Base-by-base conservation (phyloP, 352 stramenopile species). In the Aphanomyces astaci region DNA sequence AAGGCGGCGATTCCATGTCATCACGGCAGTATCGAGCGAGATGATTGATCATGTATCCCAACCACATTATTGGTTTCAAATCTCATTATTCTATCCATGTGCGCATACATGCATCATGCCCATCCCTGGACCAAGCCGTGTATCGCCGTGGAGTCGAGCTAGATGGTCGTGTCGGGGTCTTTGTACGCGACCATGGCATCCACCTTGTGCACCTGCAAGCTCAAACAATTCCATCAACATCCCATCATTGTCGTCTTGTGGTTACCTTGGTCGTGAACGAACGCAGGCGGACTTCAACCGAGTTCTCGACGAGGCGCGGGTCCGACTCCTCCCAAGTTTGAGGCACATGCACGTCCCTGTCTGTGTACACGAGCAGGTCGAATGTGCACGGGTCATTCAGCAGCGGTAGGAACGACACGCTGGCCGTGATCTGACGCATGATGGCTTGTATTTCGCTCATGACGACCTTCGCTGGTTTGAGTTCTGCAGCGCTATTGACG, bases 371-470 rank as follows among this genome's bases (percentile, higher is more conserved):
- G 2, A 99, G 80, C 54, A 99, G 73, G 75, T 99, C 97, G 75
- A 99, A 99, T 2, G 92, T 95, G 72, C 97, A 99, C 24, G 96
- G 92, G 74, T 99, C 97, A 55, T 98, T 90, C 19, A 99, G 82
- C 0, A 99, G 79, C 48, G 97, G 97, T 33, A 99, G 77, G 76
- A 99, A 99, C 7, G 97, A 99, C n/a, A 99, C 95, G 57, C 84
- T 96, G 11, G 96, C 96, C 24, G 97, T 99, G 75, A 99, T 99
- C 83, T 99, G 97, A 25, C 97, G 92, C 75, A 99, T 99, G 70
- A 99, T 98, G 7, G 96, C 95, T 77, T 99, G 96, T 64, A 99
- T 99, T 74, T 99, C 96, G 28, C 91, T 82, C 80, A 97, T 97
- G 75, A 99, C 98, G 66, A 98, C 92, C 70, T 97, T 97, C 40